A percentile compares a stretch with the other conserved stretches of the same genome.
phyloP scores from a whole-genome alignment of 148 eudicot species.

The Mesembryanthemum crystallinum region DNA sequence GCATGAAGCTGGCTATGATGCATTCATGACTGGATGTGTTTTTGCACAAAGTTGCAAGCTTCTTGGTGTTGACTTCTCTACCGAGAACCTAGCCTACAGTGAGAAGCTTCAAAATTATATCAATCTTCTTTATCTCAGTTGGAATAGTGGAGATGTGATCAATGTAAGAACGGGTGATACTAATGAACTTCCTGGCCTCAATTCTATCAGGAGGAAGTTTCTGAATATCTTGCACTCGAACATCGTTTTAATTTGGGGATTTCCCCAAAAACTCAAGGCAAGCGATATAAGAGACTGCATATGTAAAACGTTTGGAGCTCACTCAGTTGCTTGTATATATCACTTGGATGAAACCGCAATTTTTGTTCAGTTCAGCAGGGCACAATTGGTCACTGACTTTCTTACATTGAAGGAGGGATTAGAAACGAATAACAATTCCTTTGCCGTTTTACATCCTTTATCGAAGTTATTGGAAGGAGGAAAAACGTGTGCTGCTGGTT shows the following conservation, averaged over 20 bases:
- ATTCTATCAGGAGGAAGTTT: conserved; percentile 28
- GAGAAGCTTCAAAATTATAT: conserved; percentile 65
- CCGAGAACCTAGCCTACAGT: conserved; percentile 31
- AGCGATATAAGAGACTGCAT: conserved; percentile 56
- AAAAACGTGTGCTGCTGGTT: conserved; percentile 59
- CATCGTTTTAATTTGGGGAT: conserved; percentile 74
- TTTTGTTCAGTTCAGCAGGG: conserved; percentile 67
- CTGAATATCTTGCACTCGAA: conserved; percentile 44
- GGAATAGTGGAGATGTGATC: conserved; percentile 73
- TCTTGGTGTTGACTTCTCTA: conserved; percentile 45
- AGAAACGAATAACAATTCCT: conserved; percentile 51
- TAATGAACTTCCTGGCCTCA: conserved; percentile 33
- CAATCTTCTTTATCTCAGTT: conserved; percentile 81
- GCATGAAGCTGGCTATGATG: conserved; percentile 99
- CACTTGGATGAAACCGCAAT: conserved; percentile 74
- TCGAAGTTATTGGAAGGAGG: conserved; percentile 74
- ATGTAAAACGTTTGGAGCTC: conserved; percentile 58
- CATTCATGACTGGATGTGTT: conserved; percentile 96
- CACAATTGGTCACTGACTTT: conserved; percentile 53
- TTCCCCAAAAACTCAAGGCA: conserved; percentile 52
- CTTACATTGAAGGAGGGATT: conserved; percentile 57
- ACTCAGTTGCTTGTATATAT: conserved; percentile 56
- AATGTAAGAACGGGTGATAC: conserved; percentile 60
- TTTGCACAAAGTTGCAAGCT: conserved; percentile 77
- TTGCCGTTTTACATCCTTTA: conserved; percentile 75